phyloP scores from a whole-genome alignment of 1,284 basidiomycete genomes.

The Clitocybe nebularis region DNA sequence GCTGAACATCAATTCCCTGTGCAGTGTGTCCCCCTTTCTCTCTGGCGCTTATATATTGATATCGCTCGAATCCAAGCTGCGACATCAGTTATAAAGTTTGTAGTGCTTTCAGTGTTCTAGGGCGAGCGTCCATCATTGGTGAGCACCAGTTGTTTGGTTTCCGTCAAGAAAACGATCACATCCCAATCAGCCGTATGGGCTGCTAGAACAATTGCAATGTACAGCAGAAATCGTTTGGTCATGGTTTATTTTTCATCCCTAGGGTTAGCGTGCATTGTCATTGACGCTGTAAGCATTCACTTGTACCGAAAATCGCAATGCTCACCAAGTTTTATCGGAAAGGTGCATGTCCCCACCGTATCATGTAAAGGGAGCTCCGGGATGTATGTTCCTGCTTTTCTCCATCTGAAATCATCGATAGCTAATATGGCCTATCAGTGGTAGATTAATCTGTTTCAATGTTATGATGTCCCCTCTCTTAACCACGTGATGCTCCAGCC shows the following conservation, averaged over 20 bases:
- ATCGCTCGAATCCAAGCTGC: constrained; percentile 25
- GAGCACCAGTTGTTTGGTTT: background rate
- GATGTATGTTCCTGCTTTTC: background rate
- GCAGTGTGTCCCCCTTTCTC: background rate
- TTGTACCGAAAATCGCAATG: background rate
- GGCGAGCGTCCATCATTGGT: constrained; percentile 21
- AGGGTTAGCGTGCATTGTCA: constrained; percentile 11
- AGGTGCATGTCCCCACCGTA: background rate
- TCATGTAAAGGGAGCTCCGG: background rate
- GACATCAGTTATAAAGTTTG: constrained; percentile 28
- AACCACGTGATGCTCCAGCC: background rate
- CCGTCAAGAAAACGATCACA: background rate
- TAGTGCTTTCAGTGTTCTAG: constrained; percentile 27
- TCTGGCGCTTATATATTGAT: background rate
- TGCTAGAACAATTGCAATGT: constrained; percentile 15
- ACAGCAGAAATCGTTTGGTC: constrained; percentile 6
- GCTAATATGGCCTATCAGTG: background rate
- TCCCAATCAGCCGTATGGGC: constrained; percentile 6
- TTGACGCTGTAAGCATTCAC: constrained; percentile 10
- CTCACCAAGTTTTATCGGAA: background rate
- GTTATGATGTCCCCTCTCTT: background rate
- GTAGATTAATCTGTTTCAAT: background rate
- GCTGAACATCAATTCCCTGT: background rate
- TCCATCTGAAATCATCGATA: background rate
- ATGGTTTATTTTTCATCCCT: constrained; percentile 8